A percentile compares a stretch with the other conserved stretches of the same genome.
Evolutionary conservation across 129 eudicot species (phyloP).

Genomic region (Dittrichia graveolens): DNA sequence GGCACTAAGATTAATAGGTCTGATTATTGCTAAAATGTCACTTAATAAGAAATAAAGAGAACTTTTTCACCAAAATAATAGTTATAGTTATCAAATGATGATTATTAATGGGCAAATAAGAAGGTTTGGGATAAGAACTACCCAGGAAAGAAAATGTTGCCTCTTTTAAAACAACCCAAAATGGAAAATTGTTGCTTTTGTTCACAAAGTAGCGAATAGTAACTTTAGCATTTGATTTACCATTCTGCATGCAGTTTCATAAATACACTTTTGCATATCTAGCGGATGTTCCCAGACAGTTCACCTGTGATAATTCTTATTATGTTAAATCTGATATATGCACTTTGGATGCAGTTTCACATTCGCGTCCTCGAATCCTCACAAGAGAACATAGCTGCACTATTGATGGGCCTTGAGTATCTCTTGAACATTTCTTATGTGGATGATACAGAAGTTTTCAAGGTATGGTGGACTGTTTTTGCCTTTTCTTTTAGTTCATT

Average conservation of each 20-base stretch:
- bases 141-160: conserved; percentile 1
- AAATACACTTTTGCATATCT: too few species aligned
- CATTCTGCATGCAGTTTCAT: conserved; percentile 1
- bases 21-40: background rate
- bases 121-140: conserved; percentile 6
- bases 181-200: background rate
- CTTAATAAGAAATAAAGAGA: background rate
- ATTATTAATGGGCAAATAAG: background rate
- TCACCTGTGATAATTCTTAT: background rate
- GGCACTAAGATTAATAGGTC: background rate
- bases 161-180: background rate
- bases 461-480: conserved; percentile 50
- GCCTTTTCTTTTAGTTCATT: background rate
- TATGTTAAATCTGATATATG: conserved; percentile 14
- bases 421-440: conserved; percentile 89
- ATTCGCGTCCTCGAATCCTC: conserved; percentile 78
- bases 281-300: background rate
- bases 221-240: background rate
- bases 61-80: background rate
- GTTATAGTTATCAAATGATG: background rate
- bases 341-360: conserved; percentile 64
- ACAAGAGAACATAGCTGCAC: conserved; percentile 76
- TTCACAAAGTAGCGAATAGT: background rate
- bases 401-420: conserved; percentile 85
- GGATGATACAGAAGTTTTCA: conserved; percentile 97